Percentiles rank a stretch among this genome's conserved stretches.
Evolutionary conservation across 352 stramenopile genomes (phyloP).

Genomic region (Thraustotheca clavata): DNA sequence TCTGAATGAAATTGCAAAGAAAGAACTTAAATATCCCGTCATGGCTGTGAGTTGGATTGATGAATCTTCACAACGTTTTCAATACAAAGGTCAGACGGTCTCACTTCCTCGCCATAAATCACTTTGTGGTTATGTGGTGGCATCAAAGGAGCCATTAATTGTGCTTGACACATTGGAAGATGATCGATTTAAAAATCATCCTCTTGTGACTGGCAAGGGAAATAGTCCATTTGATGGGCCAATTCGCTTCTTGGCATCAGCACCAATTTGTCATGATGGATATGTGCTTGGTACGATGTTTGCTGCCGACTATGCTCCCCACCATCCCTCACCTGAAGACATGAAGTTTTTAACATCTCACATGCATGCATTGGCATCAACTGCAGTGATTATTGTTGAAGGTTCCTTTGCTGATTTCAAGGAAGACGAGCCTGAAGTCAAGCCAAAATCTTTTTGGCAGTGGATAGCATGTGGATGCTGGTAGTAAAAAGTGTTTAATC

Average conservation of each 20-base stretch:
- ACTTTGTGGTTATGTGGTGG: not conserved
- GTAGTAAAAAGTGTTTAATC: no score
- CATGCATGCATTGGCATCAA: not conserved
- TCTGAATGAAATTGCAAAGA: slow-evolving; percentile 5
- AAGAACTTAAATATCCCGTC: not conserved
- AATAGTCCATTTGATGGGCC: not conserved
- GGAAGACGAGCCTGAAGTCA: not conserved
- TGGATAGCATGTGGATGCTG: no score
- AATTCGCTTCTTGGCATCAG: not conserved
- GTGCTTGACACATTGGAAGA: not conserved
- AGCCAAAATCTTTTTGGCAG: no score
- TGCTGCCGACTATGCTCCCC: not conserved
- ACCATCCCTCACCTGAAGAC: not conserved
- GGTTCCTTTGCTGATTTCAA: not conserved
- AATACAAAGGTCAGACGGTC: not conserved
- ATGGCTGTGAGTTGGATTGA: slow-evolving; percentile 11
- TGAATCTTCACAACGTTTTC: not conserved
- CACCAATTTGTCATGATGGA: not conserved
- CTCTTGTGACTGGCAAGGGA: not conserved
- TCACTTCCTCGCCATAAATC: not conserved
- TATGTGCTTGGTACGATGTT: slow-evolving; percentile 1
- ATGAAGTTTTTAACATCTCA: not conserved
- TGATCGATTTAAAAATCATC: not conserved
- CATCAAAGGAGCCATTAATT: not conserved
- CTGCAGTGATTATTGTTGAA: not conserved